Percentiles rank a stretch among this genome's conserved stretches.
Evolutionary conservation across 805 yeast species (phyloP).

Genomic region (Candida ficus): DNA sequence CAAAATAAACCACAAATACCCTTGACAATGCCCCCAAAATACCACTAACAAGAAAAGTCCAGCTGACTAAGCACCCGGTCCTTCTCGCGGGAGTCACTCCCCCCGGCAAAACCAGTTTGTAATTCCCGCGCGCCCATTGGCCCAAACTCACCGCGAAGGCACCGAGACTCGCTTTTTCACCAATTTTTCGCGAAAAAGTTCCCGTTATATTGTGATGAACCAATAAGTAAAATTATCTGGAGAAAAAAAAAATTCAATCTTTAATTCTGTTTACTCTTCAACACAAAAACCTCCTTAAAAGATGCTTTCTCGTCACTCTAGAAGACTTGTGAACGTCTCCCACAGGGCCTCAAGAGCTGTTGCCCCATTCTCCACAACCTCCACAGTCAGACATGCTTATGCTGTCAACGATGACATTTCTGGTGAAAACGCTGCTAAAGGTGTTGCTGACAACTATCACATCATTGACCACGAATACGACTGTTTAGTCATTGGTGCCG

Average conservation of each 20-base stretch:
- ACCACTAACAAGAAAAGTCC: too few relatives aligned
- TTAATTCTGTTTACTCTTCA: neutral
- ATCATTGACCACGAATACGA: slow-evolving; percentile 97
- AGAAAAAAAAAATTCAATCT: slow-evolving; percentile 1
- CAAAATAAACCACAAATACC: too few relatives aligned
- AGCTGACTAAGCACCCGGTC: too few relatives aligned
- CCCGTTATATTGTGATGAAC: too few relatives aligned
- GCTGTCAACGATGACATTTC: slow-evolving; percentile 36
- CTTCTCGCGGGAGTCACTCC: too few relatives aligned
- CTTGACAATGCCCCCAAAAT: neutral
- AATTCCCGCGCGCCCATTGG: slow-evolving; percentile 9
- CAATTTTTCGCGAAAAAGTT: neutral
- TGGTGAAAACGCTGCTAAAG: slow-evolving; percentile 48
- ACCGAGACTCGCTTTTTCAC: slow-evolving; percentile 5
- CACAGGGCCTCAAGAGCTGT: slow-evolving; percentile 6
- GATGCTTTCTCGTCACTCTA: slow-evolving; percentile 24
- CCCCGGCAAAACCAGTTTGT: slow-evolving; percentile 4
- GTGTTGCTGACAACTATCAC: slow-evolving; percentile 70
- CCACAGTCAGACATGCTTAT: slow-evolving; percentile 19
- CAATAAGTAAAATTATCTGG: slow-evolving; percentile 1
- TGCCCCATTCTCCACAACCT: slow-evolving; percentile 21
- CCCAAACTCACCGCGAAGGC: slow-evolving; percentile 7
- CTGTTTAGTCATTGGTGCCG: slow-evolving; percentile 97
- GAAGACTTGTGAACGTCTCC: slow-evolving; percentile 12
- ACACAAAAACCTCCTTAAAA: neutral